Percentiles rank a stretch among this genome's conserved stretches.
These are phyloP conservation scores for Eucalyptus cloeziana DNA, from an alignment of 345 rosid genomes.

Conservation along the genomic window DNA sequence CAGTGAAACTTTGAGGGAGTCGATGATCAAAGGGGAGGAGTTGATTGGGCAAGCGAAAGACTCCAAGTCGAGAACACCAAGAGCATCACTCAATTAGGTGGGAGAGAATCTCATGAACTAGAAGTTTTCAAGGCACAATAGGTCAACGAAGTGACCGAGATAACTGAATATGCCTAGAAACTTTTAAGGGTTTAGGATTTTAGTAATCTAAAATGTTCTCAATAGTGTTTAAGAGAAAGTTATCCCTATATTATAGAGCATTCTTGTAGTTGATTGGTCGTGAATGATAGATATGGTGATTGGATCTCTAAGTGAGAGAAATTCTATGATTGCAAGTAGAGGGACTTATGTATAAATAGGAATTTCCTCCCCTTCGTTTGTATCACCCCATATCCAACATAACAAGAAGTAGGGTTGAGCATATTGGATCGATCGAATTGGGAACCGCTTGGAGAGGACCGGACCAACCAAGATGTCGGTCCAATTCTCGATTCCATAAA, in stretches of 20 bases:
- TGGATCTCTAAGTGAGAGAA: not conserved
- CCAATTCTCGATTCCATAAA: no score
- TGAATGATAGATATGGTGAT: not conserved
- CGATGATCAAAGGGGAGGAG: not conserved
- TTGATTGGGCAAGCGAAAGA: not conserved
- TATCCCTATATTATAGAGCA: not conserved
- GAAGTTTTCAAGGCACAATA: not conserved
- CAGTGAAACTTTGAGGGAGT: not conserved
- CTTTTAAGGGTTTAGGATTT: not conserved
- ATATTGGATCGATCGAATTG: fast-evolving
- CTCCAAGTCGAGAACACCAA: not conserved
- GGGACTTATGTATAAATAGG: not conserved
- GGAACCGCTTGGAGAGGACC: fast-evolving
- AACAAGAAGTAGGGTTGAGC: not conserved
- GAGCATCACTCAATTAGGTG: not conserved
- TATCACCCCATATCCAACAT: not conserved
- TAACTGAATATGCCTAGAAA: not conserved
- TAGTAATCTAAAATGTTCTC: not conserved
- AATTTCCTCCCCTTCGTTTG: not conserved
- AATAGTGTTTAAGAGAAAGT: not conserved
- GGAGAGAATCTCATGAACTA: not conserved
- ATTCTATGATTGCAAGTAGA: not conserved
- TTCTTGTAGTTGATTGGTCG: not conserved
- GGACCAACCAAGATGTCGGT: fast-evolving
- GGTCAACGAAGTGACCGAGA: not conserved